Evolutionary conservation across 75 land plant species (phyloP).

Genomic region (Pinus taeda): DNA sequence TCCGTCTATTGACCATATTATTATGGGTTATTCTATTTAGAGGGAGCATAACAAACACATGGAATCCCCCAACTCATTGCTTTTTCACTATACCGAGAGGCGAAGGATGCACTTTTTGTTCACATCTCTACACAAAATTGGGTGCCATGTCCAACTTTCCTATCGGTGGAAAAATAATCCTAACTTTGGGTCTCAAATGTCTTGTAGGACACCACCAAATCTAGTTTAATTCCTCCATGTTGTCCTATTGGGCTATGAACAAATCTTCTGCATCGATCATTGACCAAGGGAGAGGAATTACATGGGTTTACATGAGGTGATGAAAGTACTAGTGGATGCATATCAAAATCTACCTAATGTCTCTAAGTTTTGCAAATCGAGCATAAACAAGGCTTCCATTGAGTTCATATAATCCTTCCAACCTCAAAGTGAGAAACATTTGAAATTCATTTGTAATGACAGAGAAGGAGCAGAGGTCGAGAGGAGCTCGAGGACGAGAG

Average conservation of each 20-base stretch:
- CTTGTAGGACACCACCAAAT: conserved; percentile 51
- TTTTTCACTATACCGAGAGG: not conserved
- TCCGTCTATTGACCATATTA: conserved; percentile 53
- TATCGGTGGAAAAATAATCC: conserved; percentile 1
- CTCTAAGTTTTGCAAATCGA: conserved; percentile 18
- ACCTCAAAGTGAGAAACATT: no score
- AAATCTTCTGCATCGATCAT: not conserved
- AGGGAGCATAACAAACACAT: conserved; percentile 90
- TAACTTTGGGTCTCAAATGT: conserved; percentile 22
- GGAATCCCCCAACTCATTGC: conserved; percentile 40
- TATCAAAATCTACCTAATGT: conserved; percentile 2
- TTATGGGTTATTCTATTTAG: conserved; percentile 64
- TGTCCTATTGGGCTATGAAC: not conserved
- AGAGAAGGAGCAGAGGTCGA: no score
- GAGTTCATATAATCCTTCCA: no score
- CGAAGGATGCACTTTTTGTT: conserved; percentile 2
- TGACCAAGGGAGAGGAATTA: conserved; percentile 21
- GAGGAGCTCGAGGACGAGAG: no score
- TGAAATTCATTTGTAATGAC: no score
- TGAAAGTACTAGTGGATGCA: not conserved
- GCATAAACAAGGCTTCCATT: conserved; percentile 13
- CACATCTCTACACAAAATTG: conserved; percentile 8
- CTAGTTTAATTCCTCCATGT: conserved; percentile 19
- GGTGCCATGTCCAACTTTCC: not conserved
- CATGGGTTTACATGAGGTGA: conserved; percentile 57